These are phyloP conservation scores for Candida tetrigidarum DNA, from an alignment of 1,139 yeast genomes.

Conservation along the genomic window DNA sequence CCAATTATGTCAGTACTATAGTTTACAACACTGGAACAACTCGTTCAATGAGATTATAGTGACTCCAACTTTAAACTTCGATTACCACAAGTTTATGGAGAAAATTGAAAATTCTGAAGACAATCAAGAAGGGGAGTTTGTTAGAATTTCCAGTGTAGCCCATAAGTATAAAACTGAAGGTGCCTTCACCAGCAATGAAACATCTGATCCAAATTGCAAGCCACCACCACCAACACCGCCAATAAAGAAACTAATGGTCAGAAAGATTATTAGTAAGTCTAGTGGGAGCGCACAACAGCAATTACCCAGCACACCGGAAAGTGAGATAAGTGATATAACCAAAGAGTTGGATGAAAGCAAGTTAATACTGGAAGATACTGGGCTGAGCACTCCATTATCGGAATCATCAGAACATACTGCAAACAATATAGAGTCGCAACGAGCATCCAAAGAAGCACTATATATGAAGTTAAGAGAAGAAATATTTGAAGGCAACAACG, in stretches of 20 bases:
- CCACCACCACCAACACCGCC: too few species aligned
- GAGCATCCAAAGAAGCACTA: slow-evolving; percentile 41
- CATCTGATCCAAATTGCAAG: slow-evolving; percentile 1
- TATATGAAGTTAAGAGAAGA: slow-evolving; percentile 50
- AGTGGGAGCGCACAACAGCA: background rate
- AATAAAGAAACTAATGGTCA: slow-evolving; percentile 22
- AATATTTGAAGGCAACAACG: slow-evolving; percentile 39
- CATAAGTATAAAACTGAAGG: slow-evolving; percentile 16
- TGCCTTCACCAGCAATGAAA: slow-evolving; percentile 2
- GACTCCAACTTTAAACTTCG: slow-evolving; percentile 22
- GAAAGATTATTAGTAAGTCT: slow-evolving; percentile 18
- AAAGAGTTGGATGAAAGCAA: slow-evolving; percentile 10
- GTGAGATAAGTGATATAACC: slow-evolving; percentile 9
- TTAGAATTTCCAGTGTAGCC: slow-evolving; percentile 17
- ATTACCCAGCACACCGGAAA: slow-evolving; percentile 9
- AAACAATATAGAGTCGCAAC: slow-evolving; percentile 25
- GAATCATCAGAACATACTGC: slow-evolving; percentile 10
- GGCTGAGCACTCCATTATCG: slow-evolving; percentile 13
- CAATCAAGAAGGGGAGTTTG: slow-evolving; percentile 12
- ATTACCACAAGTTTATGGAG: slow-evolving; percentile 21
- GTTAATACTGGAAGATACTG: slow-evolving; percentile 13
- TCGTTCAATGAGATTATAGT: slow-evolving; percentile 32
- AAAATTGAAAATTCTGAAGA: slow-evolving; percentile 11
- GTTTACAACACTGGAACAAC: slow-evolving; percentile 40
- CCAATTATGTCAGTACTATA: slow-evolving; percentile 70